Conservation (phyloP, 148 eudicot species). For the Gaultheria prostrata region DNA sequence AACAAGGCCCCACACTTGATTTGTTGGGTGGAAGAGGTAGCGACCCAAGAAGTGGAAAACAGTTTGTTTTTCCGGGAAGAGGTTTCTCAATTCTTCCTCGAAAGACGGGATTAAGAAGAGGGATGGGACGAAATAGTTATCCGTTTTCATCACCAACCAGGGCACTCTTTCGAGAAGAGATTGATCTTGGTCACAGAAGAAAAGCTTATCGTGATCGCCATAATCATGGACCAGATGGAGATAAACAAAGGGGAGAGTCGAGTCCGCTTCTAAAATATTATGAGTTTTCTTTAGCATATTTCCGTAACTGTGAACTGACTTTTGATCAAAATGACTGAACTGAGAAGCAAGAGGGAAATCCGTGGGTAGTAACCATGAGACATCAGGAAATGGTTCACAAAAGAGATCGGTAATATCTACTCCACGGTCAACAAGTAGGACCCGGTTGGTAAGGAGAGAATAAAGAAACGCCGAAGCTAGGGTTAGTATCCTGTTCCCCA, state of each 20-base stretch:
- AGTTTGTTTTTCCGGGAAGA: constrained; percentile 77
- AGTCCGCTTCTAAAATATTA: constrained; percentile 15
- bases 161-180: constrained; percentile 49
- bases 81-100: constrained; percentile 55
- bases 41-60: constrained; percentile 87
- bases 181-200: constrained; percentile 89
- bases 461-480: constrained; percentile 81
- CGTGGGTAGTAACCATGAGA: constrained; percentile 80
- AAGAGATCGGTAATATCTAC: constrained; percentile 71
- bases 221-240: constrained; percentile 85
- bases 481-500: constrained; percentile 85
- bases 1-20: constrained; percentile 90
- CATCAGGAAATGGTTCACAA: constrained; percentile 90
- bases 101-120: constrained; percentile 78
- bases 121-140: constrained; percentile 84
- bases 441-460: constrained; percentile 79
- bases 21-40: constrained; percentile 90
- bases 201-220: constrained; percentile 79
- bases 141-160: constrained; percentile 79
- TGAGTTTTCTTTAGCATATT: constrained; percentile 56
- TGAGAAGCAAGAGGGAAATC: constrained; percentile 67
- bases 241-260: constrained; percentile 51
- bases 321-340: constrained; percentile 50
- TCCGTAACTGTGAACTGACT: constrained; percentile 46
- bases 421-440: constrained; percentile 82